phyloP scores from a whole-genome alignment of 768 basidiomycete genomes.

The Leccinum disarticulatum region DNA sequence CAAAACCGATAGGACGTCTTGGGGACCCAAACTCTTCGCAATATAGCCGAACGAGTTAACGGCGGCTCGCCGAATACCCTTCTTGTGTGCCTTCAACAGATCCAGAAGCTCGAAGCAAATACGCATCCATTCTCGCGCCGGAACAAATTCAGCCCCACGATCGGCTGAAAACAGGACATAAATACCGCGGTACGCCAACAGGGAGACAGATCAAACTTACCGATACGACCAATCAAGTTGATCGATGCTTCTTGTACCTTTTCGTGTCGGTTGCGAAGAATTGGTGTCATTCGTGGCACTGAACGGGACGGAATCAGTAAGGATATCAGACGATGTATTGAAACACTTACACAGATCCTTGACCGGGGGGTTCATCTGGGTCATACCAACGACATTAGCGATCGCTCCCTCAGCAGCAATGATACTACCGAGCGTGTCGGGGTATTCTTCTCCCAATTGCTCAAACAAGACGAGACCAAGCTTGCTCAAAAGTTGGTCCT shows the following conservation, averaged over 20 bases:
- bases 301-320: conserved; percentile 10
- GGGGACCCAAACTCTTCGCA: conserved; percentile 98
- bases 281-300: conserved; percentile 99
- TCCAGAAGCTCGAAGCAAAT: conserved; percentile 98
- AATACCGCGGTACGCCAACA: conserved; percentile 1
- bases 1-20: conserved; percentile 94
- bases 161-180: conserved; percentile 55
- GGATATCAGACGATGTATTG: background rate
- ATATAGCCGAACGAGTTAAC: conserved; percentile 99
- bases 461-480: conserved; percentile 96
- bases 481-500: conserved; percentile 93
- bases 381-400: conserved; percentile 99
- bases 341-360: conserved; percentile 89
- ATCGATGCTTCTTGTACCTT: conserved; percentile 99
- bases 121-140: conserved; percentile 99
- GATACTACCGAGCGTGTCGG: conserved; percentile 98
- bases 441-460: conserved; percentile 98
- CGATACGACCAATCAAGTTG: conserved; percentile 98
- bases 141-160: conserved; percentile 98
- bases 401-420: conserved; percentile 99
- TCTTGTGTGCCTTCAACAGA: conserved; percentile 97
- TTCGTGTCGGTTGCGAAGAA: conserved; percentile 96
- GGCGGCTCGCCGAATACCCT: conserved; percentile 96
- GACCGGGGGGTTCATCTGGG: conserved; percentile 99
- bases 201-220: conserved; percentile 30